Base-by-base conservation (phyloP, 345 rosid genomes). In the Melaleuca quinquenervia region DNA sequence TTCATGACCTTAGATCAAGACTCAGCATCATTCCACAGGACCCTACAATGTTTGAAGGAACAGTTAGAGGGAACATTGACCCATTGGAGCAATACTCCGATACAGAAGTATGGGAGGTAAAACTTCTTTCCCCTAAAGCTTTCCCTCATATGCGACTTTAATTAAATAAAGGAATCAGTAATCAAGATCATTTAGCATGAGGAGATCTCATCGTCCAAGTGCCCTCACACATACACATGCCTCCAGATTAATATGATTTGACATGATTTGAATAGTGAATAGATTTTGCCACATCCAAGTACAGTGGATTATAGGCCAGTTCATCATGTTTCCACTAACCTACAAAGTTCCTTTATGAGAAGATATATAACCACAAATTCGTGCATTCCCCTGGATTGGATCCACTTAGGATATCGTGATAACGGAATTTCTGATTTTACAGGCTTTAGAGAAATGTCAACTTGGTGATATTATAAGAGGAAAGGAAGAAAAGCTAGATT, bases 11-110 rank as follows among this genome's bases (percentile, higher is more conserved):
- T 76, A 88, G 99, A 89, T 93, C 97, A 84, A 95, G 96, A 83
- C 97, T 96, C 82, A 94, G 98, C 84, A 96, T 96, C 90, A 96
- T 96, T 82, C 99, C 99, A 7, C 98, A 96, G 91, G 99, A 96
- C 90, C 99, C 99, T 18, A 94, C 96, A 87, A 90, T 96, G 87
- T 96, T 96, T 88, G 96, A 95, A 85, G 99, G 98, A 92, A 94
- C 96, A n/a, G 93, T 95, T 8, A 92, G 99, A 88, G 94, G 91
- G 55, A 96, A 96, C 90, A 96, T 96, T 49, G 99, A 96, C 85
- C 97, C 98, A 70, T 88, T 96, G 52, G 83, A 82, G 87, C 95
- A 93, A 88, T 88, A 96, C 89, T 86, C 94, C 3, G 98, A 96
- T 80, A 20, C 27, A 1, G 88, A 95, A 88, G 85, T 96, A 60